Conservation (phyloP, 1,139 yeast species). For the Sugiyamaella pinicola region DNA sequence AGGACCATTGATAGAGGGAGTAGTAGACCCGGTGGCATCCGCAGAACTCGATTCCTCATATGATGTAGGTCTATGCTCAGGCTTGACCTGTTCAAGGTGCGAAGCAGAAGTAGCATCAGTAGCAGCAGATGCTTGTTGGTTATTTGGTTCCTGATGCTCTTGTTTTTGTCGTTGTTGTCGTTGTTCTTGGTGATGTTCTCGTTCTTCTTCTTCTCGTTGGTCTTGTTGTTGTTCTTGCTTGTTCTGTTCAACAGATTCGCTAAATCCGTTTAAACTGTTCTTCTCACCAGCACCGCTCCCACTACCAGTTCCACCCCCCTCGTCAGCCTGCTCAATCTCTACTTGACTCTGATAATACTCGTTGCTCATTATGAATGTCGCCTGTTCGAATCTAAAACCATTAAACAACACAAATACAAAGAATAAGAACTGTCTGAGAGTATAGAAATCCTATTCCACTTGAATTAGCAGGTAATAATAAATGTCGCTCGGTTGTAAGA, state of each 20-base stretch:
- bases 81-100: conserved; percentile 5
- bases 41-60: neutral
- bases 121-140: neutral
- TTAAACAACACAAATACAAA: neutral
- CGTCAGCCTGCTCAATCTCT: conserved; percentile 1
- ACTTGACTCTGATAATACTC: conserved; percentile 7
- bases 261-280: neutral
- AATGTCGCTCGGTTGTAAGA: too few species aligned
- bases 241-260: neutral
- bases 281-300: neutral
- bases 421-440: too few species aligned
- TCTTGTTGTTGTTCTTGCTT: neutral
- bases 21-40: neutral
- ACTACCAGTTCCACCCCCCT: neutral
- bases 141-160: neutral
- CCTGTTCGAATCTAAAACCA: too few species aligned
- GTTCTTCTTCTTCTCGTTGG: neutral
- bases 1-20: too few species aligned
- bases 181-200: neutral
- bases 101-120: neutral
- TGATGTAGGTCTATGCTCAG: conserved; percentile 5
- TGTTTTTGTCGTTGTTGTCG: neutral
- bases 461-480: too few species aligned
- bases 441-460: too few species aligned
- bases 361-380: conserved; percentile 5